A percentile compares a stretch with the other conserved stretches of the same genome.
Evolutionary conservation across 2,329 filamentous ascomycete genomes (phyloP).

Genomic region (Xylogone sp.): DNA sequence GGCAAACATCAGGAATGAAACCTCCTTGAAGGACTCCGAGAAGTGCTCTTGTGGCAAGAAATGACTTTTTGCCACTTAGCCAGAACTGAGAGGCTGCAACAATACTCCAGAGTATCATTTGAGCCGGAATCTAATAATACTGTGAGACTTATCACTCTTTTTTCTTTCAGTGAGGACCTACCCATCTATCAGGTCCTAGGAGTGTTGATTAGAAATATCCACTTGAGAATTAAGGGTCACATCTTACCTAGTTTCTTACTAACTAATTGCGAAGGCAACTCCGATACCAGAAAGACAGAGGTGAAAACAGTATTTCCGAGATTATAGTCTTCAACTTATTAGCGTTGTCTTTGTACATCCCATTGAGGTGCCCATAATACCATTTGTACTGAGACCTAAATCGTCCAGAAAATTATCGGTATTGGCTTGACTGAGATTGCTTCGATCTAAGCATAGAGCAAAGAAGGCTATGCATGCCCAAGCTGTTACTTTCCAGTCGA

Average conservation of each 20-base stretch:
- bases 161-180: too few relatives aligned
- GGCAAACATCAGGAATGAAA: constrained; percentile 34
- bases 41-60: constrained; percentile 3
- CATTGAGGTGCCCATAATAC: constrained; percentile 26
- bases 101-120: constrained; percentile 51
- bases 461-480: constrained; percentile 50
- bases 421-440: constrained; percentile 54
- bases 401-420: constrained; percentile 58
- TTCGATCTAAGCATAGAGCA: constrained; percentile 54
- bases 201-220: too few relatives aligned
- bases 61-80: constrained; percentile 27
- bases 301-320: constrained; percentile 37
- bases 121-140: constrained; percentile 45
- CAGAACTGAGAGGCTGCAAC: constrained; percentile 47
- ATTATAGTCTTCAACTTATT: constrained; percentile 35
- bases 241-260: constrained; percentile 37
- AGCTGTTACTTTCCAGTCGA: constrained; percentile 25
- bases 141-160: constrained; percentile 33
- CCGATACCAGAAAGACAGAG: constrained; percentile 29
- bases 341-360: neutral
- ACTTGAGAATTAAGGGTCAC: neutral
- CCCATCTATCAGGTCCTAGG: constrained; percentile 1
- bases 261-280: constrained; percentile 50
- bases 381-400: constrained; percentile 37
- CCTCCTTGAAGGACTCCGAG: constrained; percentile 8